Evolutionary conservation across 768 basidiomycete species (phyloP).

Genomic region (Agrocybe praecox): DNA sequence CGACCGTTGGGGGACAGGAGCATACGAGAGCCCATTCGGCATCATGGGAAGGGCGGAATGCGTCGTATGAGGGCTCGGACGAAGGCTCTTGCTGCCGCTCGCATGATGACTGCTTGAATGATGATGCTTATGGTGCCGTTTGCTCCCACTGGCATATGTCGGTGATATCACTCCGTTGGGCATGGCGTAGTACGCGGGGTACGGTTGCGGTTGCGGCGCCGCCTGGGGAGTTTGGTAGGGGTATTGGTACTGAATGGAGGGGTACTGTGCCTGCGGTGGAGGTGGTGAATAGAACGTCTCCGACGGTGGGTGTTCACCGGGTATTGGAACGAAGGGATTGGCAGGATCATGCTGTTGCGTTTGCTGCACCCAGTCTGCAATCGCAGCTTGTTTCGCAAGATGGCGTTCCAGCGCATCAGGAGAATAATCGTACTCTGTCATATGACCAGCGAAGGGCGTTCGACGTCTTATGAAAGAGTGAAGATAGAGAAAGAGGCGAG

Average conservation of each 20-base stretch:
- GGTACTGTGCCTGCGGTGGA: conserved; percentile 4
- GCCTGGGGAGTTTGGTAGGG: conserved; percentile 1
- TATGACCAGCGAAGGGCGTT: neutral
- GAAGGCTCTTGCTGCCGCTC: conserved; percentile 13
- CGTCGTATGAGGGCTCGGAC: conserved; percentile 7
- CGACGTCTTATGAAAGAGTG: neutral
- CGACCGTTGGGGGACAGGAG: conserved; percentile 8
- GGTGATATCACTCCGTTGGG: conserved; percentile 16
- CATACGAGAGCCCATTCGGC: conserved; percentile 4
- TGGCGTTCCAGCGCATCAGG: conserved; percentile 18
- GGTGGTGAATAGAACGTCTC: neutral
- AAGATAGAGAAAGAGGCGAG: neutral
- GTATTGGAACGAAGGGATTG: conserved; percentile 17
- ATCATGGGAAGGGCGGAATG: conserved; percentile 7
- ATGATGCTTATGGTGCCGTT: conserved; percentile 7
- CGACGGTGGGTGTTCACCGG: conserved; percentile 14
- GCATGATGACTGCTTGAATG: conserved; percentile 6
- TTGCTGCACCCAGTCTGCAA: conserved; percentile 17
- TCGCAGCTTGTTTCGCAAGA: conserved; percentile 13
- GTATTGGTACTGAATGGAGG: conserved; percentile 1
- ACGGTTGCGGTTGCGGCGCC: neutral
- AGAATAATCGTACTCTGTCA: conserved; percentile 26
- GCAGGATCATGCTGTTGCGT: conserved; percentile 10
- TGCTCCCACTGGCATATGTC: conserved; percentile 6
- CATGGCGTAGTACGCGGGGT: conserved; percentile 11